Evolutionary conservation across 345 rosid genomes (phyloP), one percentile per base, ranked within the genome.

Genomic region (Citropsis articulata): DNA sequence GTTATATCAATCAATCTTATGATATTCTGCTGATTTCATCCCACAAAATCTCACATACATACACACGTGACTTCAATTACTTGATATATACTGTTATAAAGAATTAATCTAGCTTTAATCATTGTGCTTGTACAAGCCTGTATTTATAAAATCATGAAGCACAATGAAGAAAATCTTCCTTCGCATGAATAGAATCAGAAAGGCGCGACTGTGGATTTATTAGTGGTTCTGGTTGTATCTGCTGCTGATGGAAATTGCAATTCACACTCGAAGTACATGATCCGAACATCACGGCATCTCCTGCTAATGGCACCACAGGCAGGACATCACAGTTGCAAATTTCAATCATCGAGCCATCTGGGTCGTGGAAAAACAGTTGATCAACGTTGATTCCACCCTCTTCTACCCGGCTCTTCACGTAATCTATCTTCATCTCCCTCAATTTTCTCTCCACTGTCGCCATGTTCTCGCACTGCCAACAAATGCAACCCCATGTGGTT

Each of bases 311-410:
- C 55, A 85, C 40, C 21, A 89, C 84, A 1, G 93, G 93, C 63
- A 91, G 80, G 56, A 69, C 83, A 30, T 88, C 90, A 21, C 94
- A 89, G 77, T 89, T 83, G 81, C 92, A 91, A 35, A 89, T 77
- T 77, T 91, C 94, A 33, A 91, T 88, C 93, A 88, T 91, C 12
- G 72, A 80, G 2, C 89, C 90, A 69, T 91, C 90, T 21, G 91
- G 92, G 85, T 91, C 92, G 24, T 91, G 91, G 21, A 88, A 91
- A 77, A 91, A 89, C 22, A 91, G 50, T 45, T 89, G 94, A 69
- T 91, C 91, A 9, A 91, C 89, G 1, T 30, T 40, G 33, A 88
- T 81, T 30, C 89, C 89, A 1, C 84, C 82, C 27, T 89, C 93
- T 36, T 86, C 89, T 5, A 88, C 90, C 13, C 69, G 73, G 1